Evolutionary conservation across 2,329 filamentous ascomycete species (phyloP), one percentile per base, ranked within the genome.

Genomic region (Penicillium hesseltinei): DNA sequence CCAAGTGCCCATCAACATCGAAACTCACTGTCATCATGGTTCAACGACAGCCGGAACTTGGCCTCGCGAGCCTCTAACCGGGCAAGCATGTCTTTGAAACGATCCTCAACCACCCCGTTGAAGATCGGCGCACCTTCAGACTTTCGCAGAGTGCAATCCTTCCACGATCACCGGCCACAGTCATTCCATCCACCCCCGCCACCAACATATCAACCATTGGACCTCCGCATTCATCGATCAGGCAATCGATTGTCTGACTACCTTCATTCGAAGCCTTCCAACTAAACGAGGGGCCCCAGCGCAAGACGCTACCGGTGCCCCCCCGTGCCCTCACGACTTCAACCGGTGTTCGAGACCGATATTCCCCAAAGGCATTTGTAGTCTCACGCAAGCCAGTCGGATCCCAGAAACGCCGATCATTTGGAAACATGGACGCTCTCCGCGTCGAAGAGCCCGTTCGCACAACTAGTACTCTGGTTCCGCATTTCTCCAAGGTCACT

Each of bases 201-300:
- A 23, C 61, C 62, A 21, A 59, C 62, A 15, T 80, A 75, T 61
- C 66, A 73, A 35, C 78, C 78, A 4, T 67, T 81, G n/a, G 73
- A 80, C 64, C 68, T 81, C 46, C 80, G 73, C 62, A 80, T 81
- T 52, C 74, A 79, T 63, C 65, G 71, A 51, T 71, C 75, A n/a
- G 73, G 72, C 39, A 77, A 78, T 63, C 70, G 71, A 56, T 65
- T 80, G 15, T 77, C 78, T 29, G 72, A 77, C 56, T 81, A 31
- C 78, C 78, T 21, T 69, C 69, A 25, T 81, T 81, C 58, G 72
- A 74, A 19, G 52, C 67, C 2, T 74, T 77, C 46, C 69, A 69
- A n/a, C 58, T 77, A 17, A 69, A 71, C 2, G 69, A 70, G 2
- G 59, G 57, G 33, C 55, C 17, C 58, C 56, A 65, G n/a, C 65